Percentiles rank a stretch among this genome's conserved stretches.
phyloP scores from a whole-genome alignment of 352 stramenopile genomes.

The Phytophthora citricola region DNA sequence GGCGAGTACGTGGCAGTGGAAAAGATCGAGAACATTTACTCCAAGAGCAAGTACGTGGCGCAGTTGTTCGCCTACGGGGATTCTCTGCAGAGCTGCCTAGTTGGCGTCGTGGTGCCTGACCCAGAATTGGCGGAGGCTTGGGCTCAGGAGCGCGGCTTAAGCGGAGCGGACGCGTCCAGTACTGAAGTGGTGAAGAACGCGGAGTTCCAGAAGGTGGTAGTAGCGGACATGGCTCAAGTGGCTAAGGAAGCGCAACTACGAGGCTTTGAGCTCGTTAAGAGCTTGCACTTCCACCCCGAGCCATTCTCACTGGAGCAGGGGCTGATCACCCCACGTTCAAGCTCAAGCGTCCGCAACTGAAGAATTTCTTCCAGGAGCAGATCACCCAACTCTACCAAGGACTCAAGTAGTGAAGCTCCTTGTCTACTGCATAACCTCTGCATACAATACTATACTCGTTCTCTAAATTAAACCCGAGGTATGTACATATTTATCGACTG shows the following conservation, averaged over 20 bases:
- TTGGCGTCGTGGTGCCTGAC: conserved; percentile 91
- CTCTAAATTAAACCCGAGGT: no score
- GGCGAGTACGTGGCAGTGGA: conserved; percentile 96
- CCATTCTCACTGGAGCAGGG: conserved; percentile 90
- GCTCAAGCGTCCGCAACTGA: conserved; percentile 88
- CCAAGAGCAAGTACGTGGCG: conserved; percentile 88
- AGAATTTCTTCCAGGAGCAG: conserved; percentile 55
- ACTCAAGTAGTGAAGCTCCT: conserved; percentile 20
- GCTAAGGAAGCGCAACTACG: conserved; percentile 73
- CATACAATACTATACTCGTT: neutral
- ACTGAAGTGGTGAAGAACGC: conserved; percentile 41
- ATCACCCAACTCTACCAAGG: conserved; percentile 55
- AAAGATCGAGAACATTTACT: conserved; percentile 95
- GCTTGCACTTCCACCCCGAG: conserved; percentile 83
- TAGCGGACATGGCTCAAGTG: conserved; percentile 69
- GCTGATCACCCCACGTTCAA: conserved; percentile 96
- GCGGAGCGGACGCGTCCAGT: conserved; percentile 33
- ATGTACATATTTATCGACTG: no score
- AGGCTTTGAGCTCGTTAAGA: conserved; percentile 93
- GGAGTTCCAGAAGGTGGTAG: conserved; percentile 64
- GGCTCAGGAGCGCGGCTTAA: conserved; percentile 35
- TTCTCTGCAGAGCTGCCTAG: conserved; percentile 92
- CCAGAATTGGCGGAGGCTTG: conserved; percentile 49
- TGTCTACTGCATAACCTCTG: no score
- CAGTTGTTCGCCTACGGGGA: conserved; percentile 96